Conservation (phyloP, 73 alveolate species). For the Symbiodinium natans region DNA sequence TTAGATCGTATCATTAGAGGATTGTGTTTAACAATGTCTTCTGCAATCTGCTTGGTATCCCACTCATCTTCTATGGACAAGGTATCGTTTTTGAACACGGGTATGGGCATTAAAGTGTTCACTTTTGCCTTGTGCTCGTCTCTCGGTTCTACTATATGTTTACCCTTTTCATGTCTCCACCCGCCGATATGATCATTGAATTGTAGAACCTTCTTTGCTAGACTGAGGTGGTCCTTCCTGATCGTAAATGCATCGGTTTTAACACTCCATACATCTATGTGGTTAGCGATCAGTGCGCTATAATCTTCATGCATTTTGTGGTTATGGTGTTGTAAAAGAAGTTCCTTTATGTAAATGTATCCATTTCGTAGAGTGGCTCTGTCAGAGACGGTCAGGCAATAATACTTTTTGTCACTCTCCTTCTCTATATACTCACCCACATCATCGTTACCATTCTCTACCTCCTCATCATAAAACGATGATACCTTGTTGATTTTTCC, state of each 20-base stretch:
- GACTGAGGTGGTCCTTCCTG: neutral
- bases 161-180: too few species aligned
- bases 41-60: too few species aligned
- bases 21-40: too few species aligned
- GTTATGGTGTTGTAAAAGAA: slow-evolving; percentile 3
- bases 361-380: neutral
- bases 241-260: slow-evolving; percentile 35
- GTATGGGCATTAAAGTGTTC: too few species aligned
- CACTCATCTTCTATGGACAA: slow-evolving; percentile 24
- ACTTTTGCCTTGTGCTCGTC: too few species aligned
- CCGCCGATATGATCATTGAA: too few species aligned
- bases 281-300: neutral
- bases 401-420: neutral
- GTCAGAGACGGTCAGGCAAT: neutral
- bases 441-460: neutral
- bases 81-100: neutral
- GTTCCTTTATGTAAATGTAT: neutral
- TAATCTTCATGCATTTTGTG: neutral
- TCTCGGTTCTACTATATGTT: too few species aligned
- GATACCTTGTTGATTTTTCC: neutral
- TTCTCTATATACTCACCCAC: neutral
- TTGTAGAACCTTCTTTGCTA: neutral
- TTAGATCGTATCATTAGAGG: too few species aligned
- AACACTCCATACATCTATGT: neutral
- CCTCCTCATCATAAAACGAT: neutral